Base-by-base conservation (phyloP, 192 early-diverging fungal genomes). In the Diversispora epigaea region DNA sequence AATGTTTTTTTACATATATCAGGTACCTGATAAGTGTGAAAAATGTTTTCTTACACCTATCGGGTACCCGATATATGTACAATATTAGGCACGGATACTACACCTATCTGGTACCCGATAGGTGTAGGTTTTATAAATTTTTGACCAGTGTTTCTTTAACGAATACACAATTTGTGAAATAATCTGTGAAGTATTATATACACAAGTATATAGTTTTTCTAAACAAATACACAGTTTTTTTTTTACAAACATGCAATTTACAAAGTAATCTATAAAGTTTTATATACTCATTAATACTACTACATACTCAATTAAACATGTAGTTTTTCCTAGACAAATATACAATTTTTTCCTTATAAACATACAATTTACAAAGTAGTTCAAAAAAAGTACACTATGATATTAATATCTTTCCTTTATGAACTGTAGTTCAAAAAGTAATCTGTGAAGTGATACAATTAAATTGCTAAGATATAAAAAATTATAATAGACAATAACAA, bases 131-230 rank as follows among this genome's bases (percentile, higher is more conserved):
- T n/a, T n/a, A n/a, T n/a, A n/a, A n/a, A n/a, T n/a, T n/a, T n/a
- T n/a, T n/a, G n/a, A n/a, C n/a, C 69, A 56, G 54, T 71, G 32
- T 56, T 71, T 71, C 57, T 44, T 39, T 15, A 61, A 62, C 57
- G 41, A 73, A 47, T 15, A 73, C 0, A 39, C 57, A 61, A 15
- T 61, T 57, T 44, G 45, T 57, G 61, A 72, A 60, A 41, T 58
- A 72, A 56, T 72, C 56, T 40, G 52, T 58, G 70, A 56, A 60
- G 1, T 45, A 6, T 21, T 60, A 22, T 32, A 72, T 60, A 55
- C 55, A n/a, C 25, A n/a, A n/a, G n/a, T n/a, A n/a, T n/a, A n/a
- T n/a, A n/a, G n/a, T n/a, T n/a, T n/a, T n/a, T n/a, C n/a, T n/a
- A n/a, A n/a, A n/a, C n/a, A n/a, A n/a, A n/a, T n/a, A n/a, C n/a